A percentile compares a stretch with the other conserved stretches of the same genome.
These are phyloP conservation scores for Epicoccum nigrum DNA, from an alignment of 2,329 filamentous ascomycete genomes.

Conservation along the genomic window DNA sequence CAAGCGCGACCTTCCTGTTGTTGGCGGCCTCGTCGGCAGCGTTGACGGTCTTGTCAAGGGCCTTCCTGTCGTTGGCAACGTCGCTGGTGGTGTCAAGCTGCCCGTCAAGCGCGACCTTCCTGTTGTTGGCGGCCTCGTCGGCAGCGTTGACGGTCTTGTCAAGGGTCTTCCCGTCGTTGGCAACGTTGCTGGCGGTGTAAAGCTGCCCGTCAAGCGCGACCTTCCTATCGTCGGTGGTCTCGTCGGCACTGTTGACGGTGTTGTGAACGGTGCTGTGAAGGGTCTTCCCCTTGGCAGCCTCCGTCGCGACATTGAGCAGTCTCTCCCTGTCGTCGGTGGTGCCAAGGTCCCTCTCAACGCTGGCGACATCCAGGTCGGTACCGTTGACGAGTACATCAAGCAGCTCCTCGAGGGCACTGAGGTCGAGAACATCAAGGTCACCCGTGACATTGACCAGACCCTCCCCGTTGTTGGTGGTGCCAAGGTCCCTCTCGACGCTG, in stretches of 20 bases:
- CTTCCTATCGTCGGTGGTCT: not conserved
- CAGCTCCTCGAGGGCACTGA: not conserved
- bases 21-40: not conserved
- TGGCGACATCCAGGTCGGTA: slow-evolving; percentile 10
- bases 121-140: not conserved
- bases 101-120: not conserved
- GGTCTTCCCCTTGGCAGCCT: not conserved
- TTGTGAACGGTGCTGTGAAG: not conserved
- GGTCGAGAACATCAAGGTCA: not conserved
- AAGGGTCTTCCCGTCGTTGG: not conserved
- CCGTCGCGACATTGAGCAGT: slow-evolving; percentile 4
- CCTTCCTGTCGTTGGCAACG: not conserved
- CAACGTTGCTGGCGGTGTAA: not conserved
- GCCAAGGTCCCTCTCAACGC: slow-evolving; percentile 4
- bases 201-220: not conserved
- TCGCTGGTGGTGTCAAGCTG: not conserved
- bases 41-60: not conserved
- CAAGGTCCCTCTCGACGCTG: not conserved
- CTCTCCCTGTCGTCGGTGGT: slow-evolving; percentile 3
- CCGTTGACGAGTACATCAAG: not conserved
- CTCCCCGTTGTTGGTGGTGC: not conserved
- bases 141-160: not conserved
- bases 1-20: not conserved
- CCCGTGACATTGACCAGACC: slow-evolving; percentile 4
- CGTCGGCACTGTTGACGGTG: not conserved